Conservation (phyloP, 371 early-diverging fungal genomes). For the Mortierella sp. region DNA sequence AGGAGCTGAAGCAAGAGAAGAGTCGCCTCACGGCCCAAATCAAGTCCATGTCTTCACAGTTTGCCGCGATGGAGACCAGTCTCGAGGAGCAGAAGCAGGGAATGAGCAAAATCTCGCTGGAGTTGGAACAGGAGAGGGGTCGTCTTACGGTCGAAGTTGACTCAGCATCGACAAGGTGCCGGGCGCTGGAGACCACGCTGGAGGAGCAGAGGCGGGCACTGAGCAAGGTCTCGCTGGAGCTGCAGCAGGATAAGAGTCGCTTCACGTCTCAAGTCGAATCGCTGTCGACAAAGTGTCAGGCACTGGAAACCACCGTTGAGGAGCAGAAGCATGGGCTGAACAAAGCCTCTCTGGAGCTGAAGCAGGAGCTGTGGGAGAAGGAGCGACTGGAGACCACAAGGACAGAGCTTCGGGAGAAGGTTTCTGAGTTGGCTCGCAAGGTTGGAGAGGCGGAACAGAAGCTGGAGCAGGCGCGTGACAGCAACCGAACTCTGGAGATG, state of each 20-base stretch:
- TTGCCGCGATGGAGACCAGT: not conserved
- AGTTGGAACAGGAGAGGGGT: conserved; percentile 12
- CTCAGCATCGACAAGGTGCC: not conserved
- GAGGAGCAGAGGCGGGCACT: conserved; percentile 32
- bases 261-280: conserved; percentile 18
- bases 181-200: conserved; percentile 15
- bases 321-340: conserved; percentile 33
- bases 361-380: conserved; percentile 50
- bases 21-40: not conserved
- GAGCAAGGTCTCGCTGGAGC: conserved; percentile 4
- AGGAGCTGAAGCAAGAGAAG: conserved; percentile 20
- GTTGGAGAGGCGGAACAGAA: conserved; percentile 47
- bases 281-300: not conserved
- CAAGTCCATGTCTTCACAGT: not conserved
- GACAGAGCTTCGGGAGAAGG: conserved; percentile 37
- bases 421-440: conserved; percentile 38
- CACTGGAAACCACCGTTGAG: conserved; percentile 20
- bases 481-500: conserved; percentile 22
- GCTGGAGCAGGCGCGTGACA: conserved; percentile 41
- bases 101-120: conserved; percentile 4
- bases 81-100: conserved; percentile 19
- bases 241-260: conserved; percentile 28
- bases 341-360: conserved; percentile 19
- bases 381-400: conserved; percentile 30
- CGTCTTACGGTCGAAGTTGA: conserved; percentile 18